A percentile compares a stretch with the other conserved stretches of the same genome.
phyloP scores from a whole-genome alignment of 805 yeast species.

The Candida orba region DNA sequence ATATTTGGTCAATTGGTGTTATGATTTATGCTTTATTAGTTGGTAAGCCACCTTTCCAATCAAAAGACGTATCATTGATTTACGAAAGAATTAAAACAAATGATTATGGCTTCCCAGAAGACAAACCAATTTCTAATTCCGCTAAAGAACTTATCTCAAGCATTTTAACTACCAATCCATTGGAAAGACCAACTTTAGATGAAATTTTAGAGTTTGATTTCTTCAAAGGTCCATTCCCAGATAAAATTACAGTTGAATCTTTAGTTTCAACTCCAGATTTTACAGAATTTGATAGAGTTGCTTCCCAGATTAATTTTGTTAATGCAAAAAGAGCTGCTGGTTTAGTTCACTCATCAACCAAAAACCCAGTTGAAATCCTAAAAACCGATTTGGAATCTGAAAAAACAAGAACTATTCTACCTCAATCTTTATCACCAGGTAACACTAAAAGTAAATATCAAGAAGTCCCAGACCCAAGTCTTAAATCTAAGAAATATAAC shows the following conservation, averaged over 20 bases:
- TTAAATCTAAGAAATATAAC: slow-evolving; percentile 16
- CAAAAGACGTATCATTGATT: slow-evolving; percentile 86
- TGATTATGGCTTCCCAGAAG: slow-evolving; percentile 73
- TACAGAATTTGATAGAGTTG: slow-evolving; percentile 45
- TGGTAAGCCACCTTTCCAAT: slow-evolving; percentile 98
- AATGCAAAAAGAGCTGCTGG: slow-evolving; percentile 61
- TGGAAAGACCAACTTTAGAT: slow-evolving; percentile 71
- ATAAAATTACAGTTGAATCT: slow-evolving; percentile 52
- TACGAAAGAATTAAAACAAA: slow-evolving; percentile 85
- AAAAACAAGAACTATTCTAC: slow-evolving; percentile 62
- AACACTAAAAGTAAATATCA: slow-evolving; percentile 83
- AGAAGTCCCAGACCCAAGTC: slow-evolving; percentile 34
- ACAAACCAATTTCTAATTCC: slow-evolving; percentile 54
- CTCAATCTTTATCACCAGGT: slow-evolving; percentile 88
- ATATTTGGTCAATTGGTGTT: slow-evolving; percentile 96
- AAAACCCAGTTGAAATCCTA: slow-evolving; percentile 63
- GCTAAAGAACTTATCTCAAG: slow-evolving; percentile 69
- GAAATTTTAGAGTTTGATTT: slow-evolving; percentile 78
- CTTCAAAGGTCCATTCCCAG: slow-evolving; percentile 85
- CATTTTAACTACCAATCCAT: slow-evolving; percentile 71
- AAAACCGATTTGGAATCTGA: slow-evolving; percentile 65
- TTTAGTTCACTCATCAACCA: slow-evolving; percentile 37
- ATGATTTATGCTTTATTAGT: slow-evolving; percentile 88
- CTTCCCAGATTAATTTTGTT: slow-evolving; percentile 61
- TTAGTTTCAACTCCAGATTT: slow-evolving; percentile 58